phyloP scores from a whole-genome alignment of 208 protist species.

The Tritrichomonas foetus region DNA sequence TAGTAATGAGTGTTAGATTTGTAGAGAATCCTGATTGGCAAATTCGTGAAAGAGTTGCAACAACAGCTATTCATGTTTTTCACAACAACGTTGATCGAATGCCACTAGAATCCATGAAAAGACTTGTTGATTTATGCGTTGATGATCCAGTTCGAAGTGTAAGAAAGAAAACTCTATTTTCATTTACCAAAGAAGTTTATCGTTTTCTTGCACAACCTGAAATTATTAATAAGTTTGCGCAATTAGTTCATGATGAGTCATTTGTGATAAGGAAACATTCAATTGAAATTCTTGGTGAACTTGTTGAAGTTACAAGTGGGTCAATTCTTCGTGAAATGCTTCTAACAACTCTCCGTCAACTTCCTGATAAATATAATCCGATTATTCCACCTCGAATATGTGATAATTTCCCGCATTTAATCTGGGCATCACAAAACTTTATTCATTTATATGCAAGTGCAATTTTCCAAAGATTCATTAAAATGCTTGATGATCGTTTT shows the following conservation, averaged over 20 bases:
- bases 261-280: not conserved
- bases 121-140: not conserved
- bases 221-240: not conserved
- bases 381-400: not conserved
- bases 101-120: constrained; percentile 26
- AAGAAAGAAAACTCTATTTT: not conserved
- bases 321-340: not conserved
- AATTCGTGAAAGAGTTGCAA: not conserved
- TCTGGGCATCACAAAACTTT: not conserved
- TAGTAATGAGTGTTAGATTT: not conserved
- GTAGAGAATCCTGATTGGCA: constrained; percentile 5
- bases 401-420: constrained; percentile 11
- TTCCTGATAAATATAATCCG: constrained; percentile 25
- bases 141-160: not conserved
- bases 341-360: not conserved
- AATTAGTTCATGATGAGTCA: constrained; percentile 18
- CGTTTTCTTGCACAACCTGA: not conserved
- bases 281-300: not conserved
- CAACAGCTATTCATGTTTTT: not conserved
- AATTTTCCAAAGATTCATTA: not conserved
- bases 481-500: constrained; percentile 8
- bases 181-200: not conserved
- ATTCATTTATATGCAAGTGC: constrained; percentile 2
- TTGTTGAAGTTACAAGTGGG: not conserved
- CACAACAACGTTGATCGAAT: not conserved